Percentiles rank a stretch among this genome's conserved stretches.
phyloP scores from a whole-genome alignment of 495 filamentous ascomycete genomes.

The Neurospora sp. region DNA sequence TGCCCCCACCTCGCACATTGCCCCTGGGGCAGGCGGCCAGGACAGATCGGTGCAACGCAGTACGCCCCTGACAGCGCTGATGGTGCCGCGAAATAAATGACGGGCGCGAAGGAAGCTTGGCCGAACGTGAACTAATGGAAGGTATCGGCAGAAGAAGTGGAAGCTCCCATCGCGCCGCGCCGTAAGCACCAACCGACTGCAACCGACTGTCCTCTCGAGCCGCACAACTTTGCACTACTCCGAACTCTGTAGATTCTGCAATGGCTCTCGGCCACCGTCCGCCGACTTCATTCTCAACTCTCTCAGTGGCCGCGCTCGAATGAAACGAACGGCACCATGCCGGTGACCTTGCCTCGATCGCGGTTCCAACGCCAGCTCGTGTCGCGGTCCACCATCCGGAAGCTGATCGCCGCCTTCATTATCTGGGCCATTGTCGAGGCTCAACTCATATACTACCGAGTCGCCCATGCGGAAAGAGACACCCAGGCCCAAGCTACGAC shows the following conservation, averaged over 20 bases:
- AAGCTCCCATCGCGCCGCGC: not conserved
- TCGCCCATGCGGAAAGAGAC: conserved; percentile 14
- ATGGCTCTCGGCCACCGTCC: not conserved
- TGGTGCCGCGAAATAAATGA: not conserved
- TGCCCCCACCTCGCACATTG: not conserved
- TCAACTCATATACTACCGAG: conserved; percentile 19
- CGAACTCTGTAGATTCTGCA: not conserved
- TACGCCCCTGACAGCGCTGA: not conserved
- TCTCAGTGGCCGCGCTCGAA: not conserved
- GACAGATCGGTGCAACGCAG: not conserved
- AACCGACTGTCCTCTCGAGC: not conserved
- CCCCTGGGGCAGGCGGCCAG: not conserved
- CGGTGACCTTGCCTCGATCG: conserved; percentile 4
- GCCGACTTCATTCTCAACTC: not conserved
- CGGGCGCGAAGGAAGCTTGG: not conserved
- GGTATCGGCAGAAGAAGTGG: not conserved
- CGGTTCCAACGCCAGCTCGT: conserved; percentile 14
- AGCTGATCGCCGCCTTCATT: conserved; percentile 13
- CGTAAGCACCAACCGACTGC: not conserved
- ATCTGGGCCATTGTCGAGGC: conserved; percentile 21
- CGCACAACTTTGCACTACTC: not conserved
- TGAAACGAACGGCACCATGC: conserved; percentile 11
- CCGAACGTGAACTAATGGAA: not conserved
- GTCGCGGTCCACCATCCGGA: conserved; percentile 15
- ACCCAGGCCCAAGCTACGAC: not conserved